Evolutionary conservation across 1,284 basidiomycete species (phyloP).

Genomic region (Tilletiopsis washingtonensis): DNA sequence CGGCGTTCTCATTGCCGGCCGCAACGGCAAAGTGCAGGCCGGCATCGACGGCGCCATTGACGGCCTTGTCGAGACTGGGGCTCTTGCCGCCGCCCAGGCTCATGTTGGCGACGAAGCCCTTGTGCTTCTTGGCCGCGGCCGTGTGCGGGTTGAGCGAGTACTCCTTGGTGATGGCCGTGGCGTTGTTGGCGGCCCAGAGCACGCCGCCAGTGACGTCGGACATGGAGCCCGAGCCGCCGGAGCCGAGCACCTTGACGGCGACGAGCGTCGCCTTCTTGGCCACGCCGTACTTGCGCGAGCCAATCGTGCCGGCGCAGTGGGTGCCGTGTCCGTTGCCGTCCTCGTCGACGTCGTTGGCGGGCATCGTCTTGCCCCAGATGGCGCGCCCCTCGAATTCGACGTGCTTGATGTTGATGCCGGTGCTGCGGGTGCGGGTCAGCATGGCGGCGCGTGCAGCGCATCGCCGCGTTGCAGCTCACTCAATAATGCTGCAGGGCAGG

Average conservation of each 20-base stretch:
- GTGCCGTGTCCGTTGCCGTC: slow-evolving; percentile 64
- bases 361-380: slow-evolving; percentile 46
- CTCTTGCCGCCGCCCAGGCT: slow-evolving; percentile 92
- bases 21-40: slow-evolving; percentile 75
- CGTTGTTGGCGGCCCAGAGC: slow-evolving; percentile 66
- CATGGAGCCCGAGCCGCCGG: slow-evolving; percentile 90
- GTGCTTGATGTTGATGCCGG: slow-evolving; percentile 81
- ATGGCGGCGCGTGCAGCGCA: no score
- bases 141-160: slow-evolving; percentile 58
- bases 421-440: slow-evolving; percentile 58
- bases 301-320: slow-evolving; percentile 61
- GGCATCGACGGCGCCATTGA: slow-evolving; percentile 70
- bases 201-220: slow-evolving; percentile 70
- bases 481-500: no score
- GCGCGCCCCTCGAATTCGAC: slow-evolving; percentile 81
- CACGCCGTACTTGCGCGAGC: slow-evolving; percentile 74
- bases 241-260: slow-evolving; percentile 93
- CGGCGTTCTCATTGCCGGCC: slow-evolving; percentile 67
- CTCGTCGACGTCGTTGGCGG: slow-evolving; percentile 63
- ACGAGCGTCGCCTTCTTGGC: slow-evolving; percentile 86
- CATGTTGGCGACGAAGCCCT: slow-evolving; percentile 98
- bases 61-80: slow-evolving; percentile 71
- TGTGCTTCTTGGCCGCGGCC: slow-evolving; percentile 64
- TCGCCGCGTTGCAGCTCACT: slow-evolving; percentile 29
- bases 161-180: slow-evolving; percentile 56